phyloP scores from a whole-genome alignment of 345 rosid species.

The Turritis glabra region DNA sequence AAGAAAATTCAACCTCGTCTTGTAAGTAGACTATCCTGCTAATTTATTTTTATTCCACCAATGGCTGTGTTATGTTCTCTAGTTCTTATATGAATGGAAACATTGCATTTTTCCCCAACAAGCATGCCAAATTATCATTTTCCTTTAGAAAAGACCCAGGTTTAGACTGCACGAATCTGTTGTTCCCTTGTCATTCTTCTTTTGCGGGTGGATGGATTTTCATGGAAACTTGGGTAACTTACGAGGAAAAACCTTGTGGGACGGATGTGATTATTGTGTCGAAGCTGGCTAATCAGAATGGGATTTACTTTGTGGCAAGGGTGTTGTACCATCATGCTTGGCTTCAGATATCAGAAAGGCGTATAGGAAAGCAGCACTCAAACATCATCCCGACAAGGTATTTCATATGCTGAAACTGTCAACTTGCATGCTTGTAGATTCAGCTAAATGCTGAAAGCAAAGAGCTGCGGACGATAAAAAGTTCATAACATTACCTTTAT shows the following conservation, averaged over 20 bases:
- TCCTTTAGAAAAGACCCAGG: neutral
- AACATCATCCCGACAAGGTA: conserved; percentile 99
- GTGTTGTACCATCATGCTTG: conserved; percentile 70
- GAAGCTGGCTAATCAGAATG: conserved; percentile 17
- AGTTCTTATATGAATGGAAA: neutral
- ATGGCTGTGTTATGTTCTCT: conserved; percentile 10
- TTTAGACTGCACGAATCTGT: neutral
- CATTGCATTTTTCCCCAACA: neutral
- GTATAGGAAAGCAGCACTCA: conserved; percentile 89
- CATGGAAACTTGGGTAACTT: neutral
- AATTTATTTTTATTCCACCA: conserved; percentile 2
- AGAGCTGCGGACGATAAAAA: neutral
- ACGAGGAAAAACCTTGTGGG: conserved; percentile 4
- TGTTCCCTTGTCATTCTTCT: neutral
- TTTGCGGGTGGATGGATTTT: neutral
- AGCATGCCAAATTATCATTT: conserved; percentile 8
- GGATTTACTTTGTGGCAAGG: conserved; percentile 49
- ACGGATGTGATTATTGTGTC: neutral
- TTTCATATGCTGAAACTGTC: conserved; percentile 12
- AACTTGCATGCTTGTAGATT: conserved; percentile 4
- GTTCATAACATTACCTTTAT: neutral
- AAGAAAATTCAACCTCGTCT: conserved; percentile 70
- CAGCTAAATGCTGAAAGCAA: neutral
- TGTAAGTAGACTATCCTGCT: conserved; percentile 62
- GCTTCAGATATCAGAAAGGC: conserved; percentile 88